These are phyloP conservation scores for Posidonia australis DNA, from an alignment of 106 monocot species.

Conservation along the genomic window DNA sequence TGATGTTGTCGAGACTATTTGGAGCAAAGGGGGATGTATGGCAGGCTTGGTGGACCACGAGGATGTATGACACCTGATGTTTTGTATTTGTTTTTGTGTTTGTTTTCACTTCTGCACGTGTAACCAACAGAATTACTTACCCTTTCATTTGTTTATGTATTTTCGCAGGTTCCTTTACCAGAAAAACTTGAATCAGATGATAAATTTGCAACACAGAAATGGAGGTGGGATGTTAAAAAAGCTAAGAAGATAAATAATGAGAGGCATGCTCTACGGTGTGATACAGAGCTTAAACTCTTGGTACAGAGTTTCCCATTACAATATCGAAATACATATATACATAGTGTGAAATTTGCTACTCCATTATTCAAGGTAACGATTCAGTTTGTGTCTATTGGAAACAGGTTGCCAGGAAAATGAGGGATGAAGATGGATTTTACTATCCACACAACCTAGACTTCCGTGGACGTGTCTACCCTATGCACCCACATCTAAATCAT, in stretches of 20 bases:
- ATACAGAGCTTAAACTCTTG: slow-evolving; percentile 82
- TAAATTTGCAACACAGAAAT: slow-evolving; percentile 41
- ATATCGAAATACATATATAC: neutral
- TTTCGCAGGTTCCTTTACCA: slow-evolving; percentile 52
- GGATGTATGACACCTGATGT: slow-evolving; percentile 43
- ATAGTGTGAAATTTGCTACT: neutral
- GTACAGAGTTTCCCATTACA: slow-evolving; percentile 24
- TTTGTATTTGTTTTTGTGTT: slow-evolving; percentile 3
- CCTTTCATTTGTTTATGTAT: neutral
- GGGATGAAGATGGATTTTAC: slow-evolving; percentile 69
- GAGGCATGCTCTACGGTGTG: slow-evolving; percentile 83
- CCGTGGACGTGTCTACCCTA: slow-evolving; percentile 81
- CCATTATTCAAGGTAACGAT: neutral
- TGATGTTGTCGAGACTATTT: slow-evolving; percentile 55
- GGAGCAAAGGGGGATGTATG: slow-evolving; percentile 63
- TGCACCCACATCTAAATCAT: slow-evolving; percentile 87
- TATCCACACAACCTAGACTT: slow-evolving; percentile 94
- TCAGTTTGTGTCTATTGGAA: neutral
- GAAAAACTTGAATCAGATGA: slow-evolving; percentile 51
- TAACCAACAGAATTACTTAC: neutral
- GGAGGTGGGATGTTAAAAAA: slow-evolving; percentile 61
- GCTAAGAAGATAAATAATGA: slow-evolving; percentile 69
- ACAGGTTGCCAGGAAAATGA: slow-evolving; percentile 78
- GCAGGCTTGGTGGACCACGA: slow-evolving; percentile 64
- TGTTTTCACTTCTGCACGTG: neutral